phyloP scores from a whole-genome alignment of 495 filamentous ascomycete species.

The Staphylotrichum tortipilum region DNA sequence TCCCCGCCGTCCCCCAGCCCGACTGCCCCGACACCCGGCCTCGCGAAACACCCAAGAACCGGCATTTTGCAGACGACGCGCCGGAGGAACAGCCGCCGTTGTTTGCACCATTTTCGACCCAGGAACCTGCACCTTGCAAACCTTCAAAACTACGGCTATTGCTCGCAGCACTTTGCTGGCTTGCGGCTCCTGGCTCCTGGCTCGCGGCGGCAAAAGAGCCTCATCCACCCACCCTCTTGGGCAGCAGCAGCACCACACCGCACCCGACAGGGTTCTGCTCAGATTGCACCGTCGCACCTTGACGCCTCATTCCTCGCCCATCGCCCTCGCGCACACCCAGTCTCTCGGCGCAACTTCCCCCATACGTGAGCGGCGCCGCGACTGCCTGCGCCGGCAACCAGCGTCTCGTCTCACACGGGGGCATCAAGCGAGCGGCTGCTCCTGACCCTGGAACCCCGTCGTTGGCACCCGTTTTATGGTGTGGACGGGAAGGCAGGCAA shows the following conservation, averaged over 20 bases:
- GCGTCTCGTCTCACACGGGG: neutral
- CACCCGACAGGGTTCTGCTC: neutral
- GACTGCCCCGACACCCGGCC: neutral
- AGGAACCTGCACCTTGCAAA: neutral
- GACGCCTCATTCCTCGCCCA: neutral
- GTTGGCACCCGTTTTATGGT: neutral
- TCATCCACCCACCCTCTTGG: conserved; percentile 7
- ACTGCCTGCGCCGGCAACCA: neutral
- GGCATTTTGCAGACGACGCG: neutral
- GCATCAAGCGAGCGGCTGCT: neutral
- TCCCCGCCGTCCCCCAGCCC: too few relatives aligned
- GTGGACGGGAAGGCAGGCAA: too few relatives aligned
- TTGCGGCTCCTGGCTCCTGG: neutral
- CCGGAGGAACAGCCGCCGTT: neutral
- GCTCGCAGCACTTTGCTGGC: neutral
- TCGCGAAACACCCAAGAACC: neutral
- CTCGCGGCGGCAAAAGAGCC: neutral
- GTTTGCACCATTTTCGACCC: neutral
- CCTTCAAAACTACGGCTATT: too few relatives aligned
- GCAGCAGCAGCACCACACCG: neutral
- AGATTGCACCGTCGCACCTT: neutral
- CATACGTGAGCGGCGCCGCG: neutral
- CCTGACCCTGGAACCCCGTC: neutral
- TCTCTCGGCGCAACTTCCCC: neutral
- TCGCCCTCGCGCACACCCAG: neutral